These are phyloP conservation scores for Naematelia aurantialba DNA, from an alignment of 768 basidiomycete genomes.

Conservation along the genomic window DNA sequence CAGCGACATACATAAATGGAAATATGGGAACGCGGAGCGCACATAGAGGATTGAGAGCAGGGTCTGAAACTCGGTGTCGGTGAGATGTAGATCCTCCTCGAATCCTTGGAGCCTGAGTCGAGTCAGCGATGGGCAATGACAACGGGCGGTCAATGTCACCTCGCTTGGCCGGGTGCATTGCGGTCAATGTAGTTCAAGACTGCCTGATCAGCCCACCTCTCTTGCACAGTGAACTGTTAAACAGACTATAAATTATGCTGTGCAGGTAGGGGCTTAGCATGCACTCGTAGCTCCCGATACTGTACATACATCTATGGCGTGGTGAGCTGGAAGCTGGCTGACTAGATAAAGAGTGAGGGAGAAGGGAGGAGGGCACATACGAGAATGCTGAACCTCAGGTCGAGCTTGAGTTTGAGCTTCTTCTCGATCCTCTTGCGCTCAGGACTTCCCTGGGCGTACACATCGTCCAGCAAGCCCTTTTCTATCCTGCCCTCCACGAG, in stretches of 20 bases:
- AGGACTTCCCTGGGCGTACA: background rate
- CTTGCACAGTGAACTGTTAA: background rate
- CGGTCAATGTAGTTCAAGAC: slow-evolving; percentile 35
- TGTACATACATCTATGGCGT: background rate
- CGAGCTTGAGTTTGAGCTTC: slow-evolving; percentile 47
- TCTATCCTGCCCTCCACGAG: background rate
- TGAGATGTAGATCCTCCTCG: slow-evolving; percentile 43
- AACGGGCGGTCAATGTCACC: slow-evolving; percentile 3
- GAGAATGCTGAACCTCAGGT: slow-evolving; percentile 46
- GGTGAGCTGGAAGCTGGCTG: too few relatives aligned
- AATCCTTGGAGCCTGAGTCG: slow-evolving; percentile 37
- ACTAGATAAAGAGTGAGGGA: background rate
- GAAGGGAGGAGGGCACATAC: slow-evolving; percentile 7
- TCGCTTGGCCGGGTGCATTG: slow-evolving; percentile 34
- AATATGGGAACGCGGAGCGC: background rate
- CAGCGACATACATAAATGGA: background rate
- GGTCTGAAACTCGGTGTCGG: slow-evolving; percentile 35
- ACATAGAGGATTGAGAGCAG: slow-evolving; percentile 44
- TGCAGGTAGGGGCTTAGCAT: background rate
- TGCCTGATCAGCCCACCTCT: background rate
- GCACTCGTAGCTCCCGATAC: too few relatives aligned
- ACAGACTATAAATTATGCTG: slow-evolving; percentile 28
- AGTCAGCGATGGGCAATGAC: background rate
- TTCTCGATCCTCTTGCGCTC: slow-evolving; percentile 39
- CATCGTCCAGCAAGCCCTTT: background rate